Percentiles rank a stretch among this genome's conserved stretches.
Conservation (phyloP, 768 basidiomycete genomes). For the Lactarius vividus region DNA sequence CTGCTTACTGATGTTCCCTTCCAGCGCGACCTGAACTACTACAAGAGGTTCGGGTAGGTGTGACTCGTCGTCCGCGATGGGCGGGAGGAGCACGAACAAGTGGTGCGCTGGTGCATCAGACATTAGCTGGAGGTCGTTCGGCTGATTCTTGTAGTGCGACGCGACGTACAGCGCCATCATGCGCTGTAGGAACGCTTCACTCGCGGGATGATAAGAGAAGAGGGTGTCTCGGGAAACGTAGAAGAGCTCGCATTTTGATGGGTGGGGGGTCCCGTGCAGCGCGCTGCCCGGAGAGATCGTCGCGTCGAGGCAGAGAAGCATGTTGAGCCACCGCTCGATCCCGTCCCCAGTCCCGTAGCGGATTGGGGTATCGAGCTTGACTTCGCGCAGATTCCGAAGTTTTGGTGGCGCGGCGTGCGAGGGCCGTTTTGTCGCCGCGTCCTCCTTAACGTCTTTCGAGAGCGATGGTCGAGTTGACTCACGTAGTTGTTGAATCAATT, state of each 20-base stretch:
- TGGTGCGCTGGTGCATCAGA: constrained; percentile 97
- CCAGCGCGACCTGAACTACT: constrained; percentile 92
- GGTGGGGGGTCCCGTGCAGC: constrained; percentile 88
- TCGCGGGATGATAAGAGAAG: constrained; percentile 95
- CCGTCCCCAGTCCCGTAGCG: constrained; percentile 85
- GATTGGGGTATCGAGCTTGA: constrained; percentile 93
- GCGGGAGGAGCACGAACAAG: constrained; percentile 92
- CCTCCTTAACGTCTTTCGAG: constrained; percentile 55
- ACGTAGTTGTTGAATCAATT: constrained; percentile 94
- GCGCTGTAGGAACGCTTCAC: constrained; percentile 95
- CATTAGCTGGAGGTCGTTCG: constrained; percentile 96
- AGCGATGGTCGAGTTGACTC: constrained; percentile 84
- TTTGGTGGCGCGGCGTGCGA: constrained; percentile 55
- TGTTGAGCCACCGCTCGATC: constrained; percentile 93
- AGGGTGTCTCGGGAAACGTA: constrained; percentile 94
- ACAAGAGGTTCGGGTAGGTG: constrained; percentile 92
- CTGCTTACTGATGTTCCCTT: constrained; percentile 86
- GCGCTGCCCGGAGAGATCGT: constrained; percentile 51
- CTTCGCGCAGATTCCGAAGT: constrained; percentile 80
- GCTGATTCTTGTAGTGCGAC: constrained; percentile 98
- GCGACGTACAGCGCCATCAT: constrained; percentile 99
- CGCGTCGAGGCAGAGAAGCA: constrained; percentile 87
- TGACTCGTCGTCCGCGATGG: constrained; percentile 86
- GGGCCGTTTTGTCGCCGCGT: constrained; percentile 51
- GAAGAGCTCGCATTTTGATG: constrained; percentile 90